Evolutionary conservation across 1,284 basidiomycete genomes (phyloP), one percentile per base, ranked within the genome.

Genomic region (Coniferiporia sulphurascens): DNA sequence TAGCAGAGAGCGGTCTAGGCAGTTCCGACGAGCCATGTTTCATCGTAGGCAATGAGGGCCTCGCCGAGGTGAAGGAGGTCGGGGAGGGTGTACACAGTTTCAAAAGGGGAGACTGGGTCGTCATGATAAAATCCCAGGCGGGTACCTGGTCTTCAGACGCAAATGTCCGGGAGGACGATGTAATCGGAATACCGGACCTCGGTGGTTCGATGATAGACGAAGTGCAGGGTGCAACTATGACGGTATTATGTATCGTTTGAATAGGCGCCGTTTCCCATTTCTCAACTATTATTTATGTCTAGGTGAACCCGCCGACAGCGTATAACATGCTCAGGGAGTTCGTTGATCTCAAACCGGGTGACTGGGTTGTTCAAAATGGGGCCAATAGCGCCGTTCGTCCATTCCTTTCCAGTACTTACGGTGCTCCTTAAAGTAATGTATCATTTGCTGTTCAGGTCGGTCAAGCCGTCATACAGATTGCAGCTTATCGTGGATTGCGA

Each of bases 281-380:
- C 44, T 46, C 44, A 46, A n/a, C 8, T 46, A 32, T 27, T 27
- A 5, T 27, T 27, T 27, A 8, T 4, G 3, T 21, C n/a, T 59
- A 91, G 88, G 84, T 93, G 43, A 94, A 94, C 65, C 89, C 89
- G 2, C 79, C 91, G 0, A 91, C 91, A 0, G 92, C 91, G 0
- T 86, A 86, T 62, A 86, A 89, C 65, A 89, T 94, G 85, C 78
- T 94, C 5, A 77, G 77, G 36, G 82, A 89, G 55, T 93, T 88
- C 71, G 78, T 84, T 5, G 66, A 77, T 32, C 77, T 92, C 48
- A 65, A 81, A 56, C 73, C 78, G 53, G 87, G 83, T 0, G 88
- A 91, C 56, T 92, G 86, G 84, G 76, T 94, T 5, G 70, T 93
- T 17, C 91, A 94, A 68, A 93, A 93, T 64, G 91, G 89, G 15